Base-by-base conservation (phyloP, 306 rosid species). In the Notholithocarpus densiflorus region DNA sequence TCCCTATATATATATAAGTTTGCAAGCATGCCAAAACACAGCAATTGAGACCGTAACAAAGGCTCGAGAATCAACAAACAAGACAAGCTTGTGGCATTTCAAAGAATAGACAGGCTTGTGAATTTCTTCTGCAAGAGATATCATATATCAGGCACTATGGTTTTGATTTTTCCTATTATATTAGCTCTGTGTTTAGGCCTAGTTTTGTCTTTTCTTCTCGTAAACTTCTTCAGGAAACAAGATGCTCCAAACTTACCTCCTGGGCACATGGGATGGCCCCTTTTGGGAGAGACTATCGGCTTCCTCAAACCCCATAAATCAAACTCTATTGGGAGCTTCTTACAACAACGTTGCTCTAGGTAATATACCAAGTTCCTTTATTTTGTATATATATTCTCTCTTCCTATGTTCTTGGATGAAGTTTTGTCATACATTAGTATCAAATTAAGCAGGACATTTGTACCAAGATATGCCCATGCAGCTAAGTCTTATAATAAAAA, bases 221-320 rank as follows among this genome's bases (percentile, higher is more conserved):
- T 56, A 62, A 82, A 45, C 69, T 48, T 80, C 53, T 31, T 76
- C 53, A 56, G 13, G 52, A 83, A 45, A 70, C 43, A 68, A 68
- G 56, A 59, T 12, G 69, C 54, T 19, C 69, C 77, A 60, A 77
- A 73, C 55, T 68, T 91, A 24, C 93, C 93, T 56, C 82, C 37
- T 76, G 98, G 98, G 54, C 86, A 62, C 87, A 84, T 88, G 92
- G 98, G 98, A 13, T 90, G 88, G 87, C 97, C 94, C 0, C 77
- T 89, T 40, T 19, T 72, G 23, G 98, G 98, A 0, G 93, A 93
- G 70, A 91, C 93, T 59, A 89, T 88, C 31, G 54, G 70, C 75
- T 90, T 90, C 71, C 93, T 93, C 78, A 91, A 89, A 73, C 86
- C 98, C 75, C 98, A 91, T 62, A 76, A 20, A 73, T 88, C 97